Conservation (phyloP, 2,329 filamentous ascomycete genomes). For the Dendrostoma leiphaemia region DNA sequence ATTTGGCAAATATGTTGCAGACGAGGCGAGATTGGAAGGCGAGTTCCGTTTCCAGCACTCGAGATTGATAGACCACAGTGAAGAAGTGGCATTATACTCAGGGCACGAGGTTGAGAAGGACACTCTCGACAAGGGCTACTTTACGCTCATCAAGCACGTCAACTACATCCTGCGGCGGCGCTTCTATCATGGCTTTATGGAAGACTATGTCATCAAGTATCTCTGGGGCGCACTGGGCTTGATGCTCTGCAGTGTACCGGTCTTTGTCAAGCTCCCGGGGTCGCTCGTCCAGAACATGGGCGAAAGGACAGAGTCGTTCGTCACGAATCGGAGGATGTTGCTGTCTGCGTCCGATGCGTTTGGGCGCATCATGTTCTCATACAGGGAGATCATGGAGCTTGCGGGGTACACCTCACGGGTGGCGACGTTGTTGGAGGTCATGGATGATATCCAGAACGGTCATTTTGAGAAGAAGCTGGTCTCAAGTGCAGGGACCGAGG, state of each 20-base stretch:
- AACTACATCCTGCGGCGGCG: constrained; percentile 88
- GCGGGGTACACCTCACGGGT: constrained; percentile 95
- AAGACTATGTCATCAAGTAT: constrained; percentile 99
- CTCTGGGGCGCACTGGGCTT: constrained; percentile 96
- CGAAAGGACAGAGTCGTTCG: constrained; percentile 73
- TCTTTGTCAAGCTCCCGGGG: constrained; percentile 90
- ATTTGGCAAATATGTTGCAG: constrained; percentile 95
- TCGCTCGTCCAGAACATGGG: constrained; percentile 64
- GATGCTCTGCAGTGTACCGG: constrained; percentile 87
- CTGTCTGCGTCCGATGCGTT: constrained; percentile 94
- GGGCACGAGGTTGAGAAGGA: constrained; percentile 96
- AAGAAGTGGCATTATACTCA: constrained; percentile 89
- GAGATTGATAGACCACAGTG: constrained; percentile 89
- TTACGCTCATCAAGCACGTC: constrained; percentile 98
- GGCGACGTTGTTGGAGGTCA: constrained; percentile 84
- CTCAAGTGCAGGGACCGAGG: constrained; percentile 77
- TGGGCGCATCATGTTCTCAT: constrained; percentile 94
- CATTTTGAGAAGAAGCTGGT: constrained; percentile 97
- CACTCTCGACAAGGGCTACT: constrained; percentile 95
- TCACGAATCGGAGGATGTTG: constrained; percentile 90
- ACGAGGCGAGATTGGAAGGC: constrained; percentile 90
- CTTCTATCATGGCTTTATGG: constrained; percentile 98
- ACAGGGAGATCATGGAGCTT: constrained; percentile 94
- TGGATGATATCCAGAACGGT: constrained; percentile 87
- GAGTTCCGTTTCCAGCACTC: constrained; percentile 97